These are phyloP conservation scores for Fusarium gaditjirri DNA, from an alignment of 2,329 filamentous ascomycete genomes.

Conservation along the genomic window DNA sequence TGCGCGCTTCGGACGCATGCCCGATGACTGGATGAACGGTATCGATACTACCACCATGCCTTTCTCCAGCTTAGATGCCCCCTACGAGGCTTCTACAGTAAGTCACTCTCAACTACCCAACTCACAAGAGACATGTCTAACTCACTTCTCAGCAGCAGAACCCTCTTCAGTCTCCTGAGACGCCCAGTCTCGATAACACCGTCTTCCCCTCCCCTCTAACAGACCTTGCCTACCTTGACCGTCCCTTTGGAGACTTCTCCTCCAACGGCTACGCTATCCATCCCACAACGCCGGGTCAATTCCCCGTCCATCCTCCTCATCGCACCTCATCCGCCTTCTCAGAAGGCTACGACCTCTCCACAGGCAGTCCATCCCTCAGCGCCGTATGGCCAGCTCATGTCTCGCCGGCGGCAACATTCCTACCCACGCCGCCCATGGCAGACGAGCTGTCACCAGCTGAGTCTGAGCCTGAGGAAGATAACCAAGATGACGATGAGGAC, in stretches of 20 bases:
- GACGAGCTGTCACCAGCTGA: slow-evolving; percentile 37
- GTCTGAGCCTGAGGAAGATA: slow-evolving; percentile 31
- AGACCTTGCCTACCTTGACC: slow-evolving; percentile 42
- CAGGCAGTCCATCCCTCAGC: slow-evolving; percentile 25
- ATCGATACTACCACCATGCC: slow-evolving; percentile 36
- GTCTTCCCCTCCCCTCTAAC: slow-evolving; percentile 39
- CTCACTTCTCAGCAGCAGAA: slow-evolving; percentile 20
- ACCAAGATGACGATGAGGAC: slow-evolving; percentile 29
- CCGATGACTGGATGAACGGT: slow-evolving; percentile 37
- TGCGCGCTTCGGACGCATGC: slow-evolving; percentile 17
- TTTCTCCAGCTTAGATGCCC: slow-evolving; percentile 32
- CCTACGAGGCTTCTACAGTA: slow-evolving; percentile 38
- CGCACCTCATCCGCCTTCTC: slow-evolving; percentile 32
- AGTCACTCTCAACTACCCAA: not conserved
- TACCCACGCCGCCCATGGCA: slow-evolving; percentile 41
- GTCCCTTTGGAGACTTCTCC: slow-evolving; percentile 38
- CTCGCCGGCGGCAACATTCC: slow-evolving; percentile 37
- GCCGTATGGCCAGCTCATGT: slow-evolving; percentile 40
- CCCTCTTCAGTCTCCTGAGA: slow-evolving; percentile 39
- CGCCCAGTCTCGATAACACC: slow-evolving; percentile 40
- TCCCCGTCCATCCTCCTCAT: slow-evolving; percentile 29
- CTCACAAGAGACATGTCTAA: not conserved
- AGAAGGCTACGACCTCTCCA: slow-evolving; percentile 36
- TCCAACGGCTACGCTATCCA: slow-evolving; percentile 28
- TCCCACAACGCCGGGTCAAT: slow-evolving; percentile 33